Conservation (phyloP, 75 land plant species). For the Selaginella tamariscina region DNA sequence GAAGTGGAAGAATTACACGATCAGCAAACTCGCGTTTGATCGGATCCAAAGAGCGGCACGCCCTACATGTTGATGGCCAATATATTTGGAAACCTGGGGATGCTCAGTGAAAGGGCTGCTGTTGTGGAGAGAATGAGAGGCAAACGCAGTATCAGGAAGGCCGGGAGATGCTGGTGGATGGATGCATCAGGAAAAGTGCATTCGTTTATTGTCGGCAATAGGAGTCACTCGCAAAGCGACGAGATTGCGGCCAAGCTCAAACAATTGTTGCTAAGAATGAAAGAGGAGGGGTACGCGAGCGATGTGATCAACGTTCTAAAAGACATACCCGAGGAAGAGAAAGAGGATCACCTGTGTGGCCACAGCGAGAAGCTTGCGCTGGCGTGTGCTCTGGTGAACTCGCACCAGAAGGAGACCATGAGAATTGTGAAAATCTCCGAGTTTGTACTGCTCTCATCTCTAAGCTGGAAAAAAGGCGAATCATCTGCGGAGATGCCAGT, state of each 20-base stretch:
- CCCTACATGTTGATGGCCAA: slow-evolving; percentile 50
- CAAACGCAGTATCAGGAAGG: slow-evolving; percentile 42
- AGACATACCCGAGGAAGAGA: slow-evolving; percentile 33
- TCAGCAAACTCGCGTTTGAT: too few relatives aligned
- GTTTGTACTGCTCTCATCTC: too few relatives aligned
- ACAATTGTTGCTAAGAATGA: slow-evolving; percentile 25
- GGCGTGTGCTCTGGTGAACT: slow-evolving; percentile 44
- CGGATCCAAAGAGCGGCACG: slow-evolving; percentile 49
- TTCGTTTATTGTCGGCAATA: slow-evolving; percentile 51
- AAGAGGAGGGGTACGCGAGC: slow-evolving; percentile 39
- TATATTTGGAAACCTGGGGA: slow-evolving; percentile 37
- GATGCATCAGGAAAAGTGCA: slow-evolving; percentile 44
- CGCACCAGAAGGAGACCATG: slow-evolving; percentile 28
- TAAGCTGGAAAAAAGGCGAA: too few relatives aligned
- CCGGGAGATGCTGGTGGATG: slow-evolving; percentile 52
- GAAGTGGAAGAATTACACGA: neutral
- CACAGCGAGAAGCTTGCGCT: slow-evolving; percentile 66
- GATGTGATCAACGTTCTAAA: slow-evolving; percentile 22
- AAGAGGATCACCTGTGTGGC: slow-evolving; percentile 29
- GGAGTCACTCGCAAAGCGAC: slow-evolving; percentile 33
- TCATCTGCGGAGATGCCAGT: too few relatives aligned
- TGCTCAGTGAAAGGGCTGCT: slow-evolving; percentile 35
- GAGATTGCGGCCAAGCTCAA: slow-evolving; percentile 38
- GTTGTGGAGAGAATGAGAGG: slow-evolving; percentile 34
- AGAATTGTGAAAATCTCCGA: too few relatives aligned